Percentiles rank a stretch among this genome's conserved stretches.
These are phyloP conservation scores for Solanum microdontum DNA, from an alignment of 257 asterid genomes.

Conservation along the genomic window DNA sequence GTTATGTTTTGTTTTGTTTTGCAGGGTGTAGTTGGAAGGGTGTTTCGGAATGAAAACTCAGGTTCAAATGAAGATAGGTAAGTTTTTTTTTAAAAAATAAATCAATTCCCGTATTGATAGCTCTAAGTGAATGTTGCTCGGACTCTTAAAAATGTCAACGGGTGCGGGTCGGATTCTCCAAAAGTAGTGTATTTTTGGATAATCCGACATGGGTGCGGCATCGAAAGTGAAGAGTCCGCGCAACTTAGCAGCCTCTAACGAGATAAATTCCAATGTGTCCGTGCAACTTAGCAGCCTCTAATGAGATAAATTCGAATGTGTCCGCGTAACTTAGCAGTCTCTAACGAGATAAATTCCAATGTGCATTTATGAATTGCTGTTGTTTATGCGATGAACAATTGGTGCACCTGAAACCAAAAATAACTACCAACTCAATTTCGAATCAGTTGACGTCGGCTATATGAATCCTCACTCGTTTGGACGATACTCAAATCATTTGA, in stretches of 20 bases:
- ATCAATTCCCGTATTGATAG: background rate
- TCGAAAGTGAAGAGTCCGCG: background rate
- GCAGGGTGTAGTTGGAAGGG: constrained; percentile 93
- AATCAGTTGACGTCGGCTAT: background rate
- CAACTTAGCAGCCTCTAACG: background rate
- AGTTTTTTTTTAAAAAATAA: background rate
- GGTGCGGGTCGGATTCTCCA: background rate
- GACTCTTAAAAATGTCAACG: background rate
- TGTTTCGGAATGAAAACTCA: constrained; percentile 73
- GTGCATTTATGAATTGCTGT: background rate
- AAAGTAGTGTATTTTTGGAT: background rate
- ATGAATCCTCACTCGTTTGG: background rate
- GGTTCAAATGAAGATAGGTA: constrained; percentile 81
- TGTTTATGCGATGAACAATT: background rate
- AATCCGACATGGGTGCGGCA: background rate
- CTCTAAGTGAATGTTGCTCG: background rate
- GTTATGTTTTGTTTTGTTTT: background rate
- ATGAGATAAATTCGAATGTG: too few relatives aligned
- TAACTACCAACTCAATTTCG: background rate
- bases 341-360: background rate
- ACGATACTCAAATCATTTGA: background rate
- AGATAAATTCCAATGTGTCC: background rate
- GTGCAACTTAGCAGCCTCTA: background rate
- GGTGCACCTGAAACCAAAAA: background rate
- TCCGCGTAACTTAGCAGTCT: background rate